Evolutionary conservation across 176 grass and related monocot genomes (phyloP), one percentile per base, ranked within the genome.

Genomic region (Phoenix dactylifera): DNA sequence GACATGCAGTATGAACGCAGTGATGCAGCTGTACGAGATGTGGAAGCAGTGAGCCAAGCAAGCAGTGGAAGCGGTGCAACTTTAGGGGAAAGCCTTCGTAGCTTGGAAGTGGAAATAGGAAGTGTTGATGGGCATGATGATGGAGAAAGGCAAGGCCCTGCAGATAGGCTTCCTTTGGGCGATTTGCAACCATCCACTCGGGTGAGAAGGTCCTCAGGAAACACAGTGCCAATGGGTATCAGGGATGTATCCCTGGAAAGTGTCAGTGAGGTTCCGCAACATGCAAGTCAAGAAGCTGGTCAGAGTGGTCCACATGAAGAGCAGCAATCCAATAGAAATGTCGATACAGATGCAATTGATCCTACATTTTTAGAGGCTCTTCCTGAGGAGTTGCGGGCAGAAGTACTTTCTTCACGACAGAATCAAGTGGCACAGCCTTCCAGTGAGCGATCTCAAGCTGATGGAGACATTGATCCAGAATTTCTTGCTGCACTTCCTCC

Each of bases 291-390:
- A 81, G 85, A 86, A 76, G 32, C 84, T 69, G 76, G 80, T 57
- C 81, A 80, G 66, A 83, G 64, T 67, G 64, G 63, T 35, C 73
- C 51, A 25, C 78, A 93, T 63, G 76, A 62, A 49, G 74, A 66
- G 57, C 84, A 83, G 52, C 84, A 86, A 60, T 72, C 71, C 60
- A 74, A 59, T 62, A 83, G 76, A 73, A 76, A 54, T 57, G 57
- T 52, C 50, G 79, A 74, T 51, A 59, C 79, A 3, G 76, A 98
- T 49, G 83, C 88, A 24, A 92, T 98, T 30, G 94, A 98, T 64
- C 94, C 94, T 44, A 98, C 94, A 70, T 98, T 98, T 86, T 80
- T 98, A 80, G 94, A 98, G 73, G 94, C 94, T 65, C 84, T 98
- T 71, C 94, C 94, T 16, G 94, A 92, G 55, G 94, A 98, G 19